phyloP scores from a whole-genome alignment of 1,284 basidiomycete genomes.

The Cutaneotrichosporon sp. region DNA sequence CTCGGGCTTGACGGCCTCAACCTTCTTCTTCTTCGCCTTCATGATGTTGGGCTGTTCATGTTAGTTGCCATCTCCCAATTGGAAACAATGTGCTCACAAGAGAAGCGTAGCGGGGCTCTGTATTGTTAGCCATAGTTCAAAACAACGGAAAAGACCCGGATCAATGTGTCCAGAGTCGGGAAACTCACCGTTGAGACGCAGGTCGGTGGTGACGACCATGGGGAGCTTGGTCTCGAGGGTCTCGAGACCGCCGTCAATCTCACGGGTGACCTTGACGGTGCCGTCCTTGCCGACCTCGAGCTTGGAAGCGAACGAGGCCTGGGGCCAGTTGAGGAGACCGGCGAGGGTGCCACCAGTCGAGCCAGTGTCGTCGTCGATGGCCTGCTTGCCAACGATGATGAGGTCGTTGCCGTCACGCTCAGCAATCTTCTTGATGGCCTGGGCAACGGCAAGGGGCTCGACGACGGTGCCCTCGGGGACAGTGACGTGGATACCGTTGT shows the following conservation, averaged over 20 bases:
- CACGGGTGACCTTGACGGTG: conserved; percentile 70
- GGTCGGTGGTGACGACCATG: conserved; percentile 85
- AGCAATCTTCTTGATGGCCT: conserved; percentile 74
- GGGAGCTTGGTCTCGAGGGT: conserved; percentile 77
- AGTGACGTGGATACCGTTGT: conserved; percentile 86
- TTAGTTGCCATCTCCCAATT: background rate
- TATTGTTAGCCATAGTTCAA: background rate
- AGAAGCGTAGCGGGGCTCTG: conserved; percentile 90
- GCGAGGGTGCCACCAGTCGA: conserved; percentile 98
- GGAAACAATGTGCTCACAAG: conserved; percentile 44
- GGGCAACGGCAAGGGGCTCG: conserved; percentile 47
- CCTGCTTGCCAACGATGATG: conserved; percentile 97
- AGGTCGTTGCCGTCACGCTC: conserved; percentile 61
- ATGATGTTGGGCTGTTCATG: conserved; percentile 72
- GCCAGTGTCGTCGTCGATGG: conserved; percentile 96
- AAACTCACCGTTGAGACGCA: conserved; percentile 59
- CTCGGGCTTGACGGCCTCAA: conserved; percentile 73
- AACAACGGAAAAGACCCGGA: background rate
- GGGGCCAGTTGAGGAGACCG: conserved; percentile 84
- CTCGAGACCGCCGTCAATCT: conserved; percentile 92
- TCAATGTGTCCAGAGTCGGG: no score
- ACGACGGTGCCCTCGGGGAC: conserved; percentile 74
- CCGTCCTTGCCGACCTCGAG: conserved; percentile 69
- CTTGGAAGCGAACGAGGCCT: conserved; percentile 93
- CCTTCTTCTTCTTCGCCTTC: conserved; percentile 98